Evolutionary conservation across 1,284 basidiomycete genomes (phyloP), one percentile per base, ranked within the genome.

Genomic region (Fistulinella staudtii): DNA sequence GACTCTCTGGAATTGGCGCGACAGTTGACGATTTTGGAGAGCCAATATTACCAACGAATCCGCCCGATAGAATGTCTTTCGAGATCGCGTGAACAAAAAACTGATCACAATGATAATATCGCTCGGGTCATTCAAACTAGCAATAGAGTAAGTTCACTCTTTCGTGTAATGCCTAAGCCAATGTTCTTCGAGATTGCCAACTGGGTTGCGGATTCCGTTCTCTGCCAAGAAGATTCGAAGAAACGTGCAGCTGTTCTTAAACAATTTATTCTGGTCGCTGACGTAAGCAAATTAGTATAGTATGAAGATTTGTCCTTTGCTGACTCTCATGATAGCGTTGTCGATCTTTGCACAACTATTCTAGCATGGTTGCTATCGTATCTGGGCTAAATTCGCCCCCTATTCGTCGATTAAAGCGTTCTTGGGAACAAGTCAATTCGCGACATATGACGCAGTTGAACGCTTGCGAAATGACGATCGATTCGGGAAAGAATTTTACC

Each of bases 381-480:
- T 95, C 93, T 4, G 96, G 93, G 3, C 74, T 99, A 41, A 97
- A 97, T 58, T 93, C 91, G 8, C 89, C 93, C 24, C 93, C 93
- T 5, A 93, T 99, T 51, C 81, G 90, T 52, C 81, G 96, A 9
- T 70, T 99, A 51, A 93, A 93, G 60, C 81, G 93, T 40, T 98
- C 96, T 3, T 99, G 96, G 96, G 92, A 94, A 54, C 83, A 86
- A 66, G 84, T 95, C 47, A 82, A 76, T 53, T 79, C 80, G 51
- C 76, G 82, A 47, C 80, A 80, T 54, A 77, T 95, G 71, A 65
- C 77, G 1, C 78, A 80, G 56, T 76, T 89, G 49, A 73, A 71
- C 21, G 70, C 74, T 34, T 88, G 86, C 64, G 91, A 95, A 64
- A 80, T 79, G 65, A 87, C 87, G 13, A 74, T 88, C 55, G 79